These are phyloP conservation scores for Daedaleopsis nitida DNA, from an alignment of 768 basidiomycete genomes.

Conservation along the genomic window DNA sequence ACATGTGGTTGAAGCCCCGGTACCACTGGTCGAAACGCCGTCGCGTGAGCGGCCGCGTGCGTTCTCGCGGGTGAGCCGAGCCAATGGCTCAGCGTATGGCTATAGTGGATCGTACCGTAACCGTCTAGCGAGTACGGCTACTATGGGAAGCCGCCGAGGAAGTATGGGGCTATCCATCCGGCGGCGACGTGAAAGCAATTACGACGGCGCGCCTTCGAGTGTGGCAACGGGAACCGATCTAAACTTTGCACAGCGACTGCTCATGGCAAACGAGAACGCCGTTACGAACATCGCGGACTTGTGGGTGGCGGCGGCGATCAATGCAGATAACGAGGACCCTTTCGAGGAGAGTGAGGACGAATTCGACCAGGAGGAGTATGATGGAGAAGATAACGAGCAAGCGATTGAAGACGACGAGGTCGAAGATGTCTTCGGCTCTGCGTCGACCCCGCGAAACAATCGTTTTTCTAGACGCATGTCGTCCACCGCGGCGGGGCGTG, in stretches of 20 bases:
- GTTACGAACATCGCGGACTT: conserved; percentile 94
- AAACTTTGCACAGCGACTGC: conserved; percentile 84
- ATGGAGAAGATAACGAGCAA: conserved; percentile 35
- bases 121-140: conserved; percentile 46
- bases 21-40: conserved; percentile 48
- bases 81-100: conserved; percentile 80
- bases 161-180: conserved; percentile 57
- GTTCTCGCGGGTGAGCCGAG: conserved; percentile 57
- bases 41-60: conserved; percentile 36
- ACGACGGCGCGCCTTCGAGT: conserved; percentile 44
- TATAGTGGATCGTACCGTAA: conserved; percentile 62
- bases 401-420: conserved; percentile 32
- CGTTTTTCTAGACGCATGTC: conserved; percentile 26
- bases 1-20: conserved; percentile 38
- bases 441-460: conserved; percentile 16
- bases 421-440: conserved; percentile 24
- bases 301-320: conserved; percentile 97
- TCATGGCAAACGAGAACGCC: conserved; percentile 93
- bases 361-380: conserved; percentile 26
- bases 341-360: conserved; percentile 53
- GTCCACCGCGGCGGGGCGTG: not conserved
- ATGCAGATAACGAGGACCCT: conserved; percentile 87
- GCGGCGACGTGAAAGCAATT: conserved; percentile 49
- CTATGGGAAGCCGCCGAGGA: conserved; percentile 41
- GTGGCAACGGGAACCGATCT: conserved; percentile 53